Evolutionary conservation across 2,329 filamentous ascomycete genomes (phyloP), one percentile per base, ranked within the genome.

Genomic region (Neopestalotiopsis rosae): DNA sequence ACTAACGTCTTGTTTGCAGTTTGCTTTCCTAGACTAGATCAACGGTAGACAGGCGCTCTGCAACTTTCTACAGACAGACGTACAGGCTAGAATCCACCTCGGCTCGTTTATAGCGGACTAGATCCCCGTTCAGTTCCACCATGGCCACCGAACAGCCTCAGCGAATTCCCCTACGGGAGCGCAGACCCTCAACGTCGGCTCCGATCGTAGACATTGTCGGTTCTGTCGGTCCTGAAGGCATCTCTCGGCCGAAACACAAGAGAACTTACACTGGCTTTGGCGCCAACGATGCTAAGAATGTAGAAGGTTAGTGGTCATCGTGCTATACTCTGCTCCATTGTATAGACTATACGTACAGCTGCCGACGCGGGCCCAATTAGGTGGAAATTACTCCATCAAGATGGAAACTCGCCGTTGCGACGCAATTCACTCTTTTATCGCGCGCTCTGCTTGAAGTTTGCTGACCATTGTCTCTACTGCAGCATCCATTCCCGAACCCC

Each of bases 181-280:
- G 95, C 74, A 92, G 89, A 74, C 94, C 93, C 69, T 97, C 94
- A 24, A 91, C 65, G 10, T 67, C 65, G 30, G 93, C 93, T 74
- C 95, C 95, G 61, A 91, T 98, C 74, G 89, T 93, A 72, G 94
- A 97, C 79, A 91, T 98, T 71, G 88, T 93, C 80, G 95, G 94
- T 72, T 91, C 93, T 20, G 90, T 98, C 68, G 92, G 92, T n/a
- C 94, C 94, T 56, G 91, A 91, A 57, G 95, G 97, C 79, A 91
- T 92, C 82, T 90, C 88, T 32, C 89, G 96, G 70, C 96, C 96
- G 61, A 99, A 98, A 85, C 96, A 99, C 85, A 98, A 94, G 87
- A 90, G 96, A 74, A 98, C 95, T n/a, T 93, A 93, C 73, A 99
- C 96, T 10, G 96, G 96, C 9, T 96, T 98, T 78, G 95, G 94